These are phyloP conservation scores for Parathielavia hyrcaniae DNA, from an alignment of 495 filamentous ascomycete species.

Conservation along the genomic window DNA sequence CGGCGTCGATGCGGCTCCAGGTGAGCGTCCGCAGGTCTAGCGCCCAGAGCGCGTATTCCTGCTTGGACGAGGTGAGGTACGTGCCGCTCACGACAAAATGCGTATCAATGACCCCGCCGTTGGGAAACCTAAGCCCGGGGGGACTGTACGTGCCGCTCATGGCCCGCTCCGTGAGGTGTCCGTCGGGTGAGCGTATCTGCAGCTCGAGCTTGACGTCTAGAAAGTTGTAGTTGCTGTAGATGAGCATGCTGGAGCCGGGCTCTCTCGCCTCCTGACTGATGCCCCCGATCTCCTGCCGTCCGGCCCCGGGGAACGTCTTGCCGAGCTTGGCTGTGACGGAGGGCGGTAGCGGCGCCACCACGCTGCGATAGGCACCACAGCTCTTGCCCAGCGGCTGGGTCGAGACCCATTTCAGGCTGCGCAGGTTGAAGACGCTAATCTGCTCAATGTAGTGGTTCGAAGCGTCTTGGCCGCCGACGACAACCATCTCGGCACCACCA, in stretches of 20 bases:
- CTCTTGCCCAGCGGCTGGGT: conserved; percentile 77
- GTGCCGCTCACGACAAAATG: conserved; percentile 97
- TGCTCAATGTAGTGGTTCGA: conserved; percentile 99
- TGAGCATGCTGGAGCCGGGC: conserved; percentile 78
- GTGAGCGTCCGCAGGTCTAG: conserved; percentile 78
- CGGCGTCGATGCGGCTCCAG: conserved; percentile 93
- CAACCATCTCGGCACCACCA: conserved; percentile 93
- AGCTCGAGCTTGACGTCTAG: conserved; percentile 92
- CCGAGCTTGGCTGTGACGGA: conserved; percentile 66
- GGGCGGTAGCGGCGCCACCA: conserved; percentile 74
- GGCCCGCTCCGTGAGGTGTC: conserved; percentile 73
- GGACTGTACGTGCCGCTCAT: conserved; percentile 85
- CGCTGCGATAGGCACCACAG: conserved; percentile 93
- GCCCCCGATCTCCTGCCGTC: conserved; percentile 31
- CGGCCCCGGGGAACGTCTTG: conserved; percentile 30
- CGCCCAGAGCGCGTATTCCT: conserved; percentile 97
- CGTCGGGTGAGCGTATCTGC: conserved; percentile 79
- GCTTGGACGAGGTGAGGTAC: conserved; percentile 93
- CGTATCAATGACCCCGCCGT: conserved; percentile 86
- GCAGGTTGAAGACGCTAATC: conserved; percentile 93
- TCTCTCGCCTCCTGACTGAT: conserved; percentile 49
- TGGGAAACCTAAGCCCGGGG: conserved; percentile 88
- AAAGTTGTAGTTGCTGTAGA: conserved; percentile 99
- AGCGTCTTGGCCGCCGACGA: conserved; percentile 93
- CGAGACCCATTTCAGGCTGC: conserved; percentile 92